Percentiles rank a stretch among this genome's conserved stretches.
phyloP scores from a whole-genome alignment of 2,329 filamentous ascomycete species.

The Colletotrichum plurivorum region DNA sequence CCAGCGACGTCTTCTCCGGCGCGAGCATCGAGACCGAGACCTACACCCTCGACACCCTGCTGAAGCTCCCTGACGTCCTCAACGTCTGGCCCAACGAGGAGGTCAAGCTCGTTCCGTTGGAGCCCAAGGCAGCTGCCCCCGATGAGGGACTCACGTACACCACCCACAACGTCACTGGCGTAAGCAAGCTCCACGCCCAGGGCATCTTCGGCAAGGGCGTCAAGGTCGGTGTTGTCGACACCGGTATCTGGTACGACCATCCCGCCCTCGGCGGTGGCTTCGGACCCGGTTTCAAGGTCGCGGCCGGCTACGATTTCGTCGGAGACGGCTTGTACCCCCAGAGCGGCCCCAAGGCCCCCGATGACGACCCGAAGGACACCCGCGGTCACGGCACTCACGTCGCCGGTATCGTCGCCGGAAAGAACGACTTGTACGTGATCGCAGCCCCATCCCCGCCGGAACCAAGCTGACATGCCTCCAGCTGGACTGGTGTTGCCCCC shows the following conservation, averaged over 20 bases:
- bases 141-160: slow-evolving; percentile 45
- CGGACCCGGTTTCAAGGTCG: slow-evolving; percentile 42
- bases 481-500: slow-evolving; percentile 48
- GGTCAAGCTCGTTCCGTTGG: slow-evolving; percentile 40
- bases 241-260: slow-evolving; percentile 57
- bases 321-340: slow-evolving; percentile 42
- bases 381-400: slow-evolving; percentile 49
- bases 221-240: slow-evolving; percentile 58
- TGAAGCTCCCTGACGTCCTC: slow-evolving; percentile 46
- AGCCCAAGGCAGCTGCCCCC: slow-evolving; percentile 28
- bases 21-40: slow-evolving; percentile 48
- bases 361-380: slow-evolving; percentile 48
- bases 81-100: slow-evolving; percentile 53
- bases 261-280: slow-evolving; percentile 44
- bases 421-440: slow-evolving; percentile 37
- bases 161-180: slow-evolving; percentile 55
- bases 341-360: slow-evolving; percentile 44
- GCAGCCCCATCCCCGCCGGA: background rate
- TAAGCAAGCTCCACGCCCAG: slow-evolving; percentile 53
- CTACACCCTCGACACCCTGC: slow-evolving; percentile 51
- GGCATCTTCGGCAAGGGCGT: slow-evolving; percentile 56
- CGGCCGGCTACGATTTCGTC: slow-evolving; percentile 45
- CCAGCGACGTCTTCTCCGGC: slow-evolving; percentile 47
- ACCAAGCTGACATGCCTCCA: slow-evolving; percentile 29
- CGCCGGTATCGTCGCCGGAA: slow-evolving; percentile 49